phyloP scores from a whole-genome alignment of 2,329 filamentous ascomycete genomes.

The Diaporthe sp. region DNA sequence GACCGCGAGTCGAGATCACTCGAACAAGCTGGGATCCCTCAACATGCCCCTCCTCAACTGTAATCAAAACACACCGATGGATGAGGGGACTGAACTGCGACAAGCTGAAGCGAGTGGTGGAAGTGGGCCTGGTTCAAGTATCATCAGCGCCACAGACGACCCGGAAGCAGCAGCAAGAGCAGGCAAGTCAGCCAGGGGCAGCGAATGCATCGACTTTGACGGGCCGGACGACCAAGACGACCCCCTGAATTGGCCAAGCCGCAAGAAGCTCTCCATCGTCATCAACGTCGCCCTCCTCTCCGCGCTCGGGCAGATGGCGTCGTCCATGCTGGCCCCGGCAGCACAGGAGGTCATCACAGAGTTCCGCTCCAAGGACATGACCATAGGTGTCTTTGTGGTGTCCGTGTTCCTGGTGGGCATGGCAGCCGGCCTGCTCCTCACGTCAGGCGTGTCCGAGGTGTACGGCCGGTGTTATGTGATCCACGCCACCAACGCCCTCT shows the following conservation, averaged over 20 bases:
- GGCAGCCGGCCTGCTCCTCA: not conserved
- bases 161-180: not conserved
- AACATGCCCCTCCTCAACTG: not conserved
- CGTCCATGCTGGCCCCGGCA: not conserved
- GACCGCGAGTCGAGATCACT: not conserved
- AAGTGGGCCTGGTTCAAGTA: not conserved
- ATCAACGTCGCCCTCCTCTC: not conserved
- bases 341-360: not conserved
- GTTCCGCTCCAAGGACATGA: not conserved
- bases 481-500: not conserved
- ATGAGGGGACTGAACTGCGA: not conserved
- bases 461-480: not conserved
- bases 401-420: not conserved
- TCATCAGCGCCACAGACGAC: conserved; percentile 1
- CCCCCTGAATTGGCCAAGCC: not conserved
- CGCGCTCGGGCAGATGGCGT: not conserved
- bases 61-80: not conserved
- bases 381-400: not conserved
- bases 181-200: not conserved
- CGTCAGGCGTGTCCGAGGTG: not conserved
- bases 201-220: not conserved
- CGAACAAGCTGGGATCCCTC: too few relatives aligned
- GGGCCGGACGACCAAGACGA: not conserved
- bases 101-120: not conserved
- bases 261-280: conserved; percentile 2